Conservation (phyloP, 2,329 filamentous ascomycete genomes). For the Dothistroma pini region DNA sequence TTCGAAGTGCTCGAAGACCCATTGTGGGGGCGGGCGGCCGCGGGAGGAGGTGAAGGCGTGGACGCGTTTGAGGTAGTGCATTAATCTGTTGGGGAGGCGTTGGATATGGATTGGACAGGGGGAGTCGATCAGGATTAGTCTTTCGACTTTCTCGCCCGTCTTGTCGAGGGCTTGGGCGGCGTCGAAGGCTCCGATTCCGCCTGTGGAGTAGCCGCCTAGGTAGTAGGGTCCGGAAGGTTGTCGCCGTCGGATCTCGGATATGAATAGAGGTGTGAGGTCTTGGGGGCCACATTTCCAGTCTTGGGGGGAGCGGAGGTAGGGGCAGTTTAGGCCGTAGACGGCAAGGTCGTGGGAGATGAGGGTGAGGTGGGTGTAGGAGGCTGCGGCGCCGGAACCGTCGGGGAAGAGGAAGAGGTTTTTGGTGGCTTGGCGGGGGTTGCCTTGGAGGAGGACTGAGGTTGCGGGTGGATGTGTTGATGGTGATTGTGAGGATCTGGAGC, state of each 20-base stretch:
- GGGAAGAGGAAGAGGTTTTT: slow-evolving; percentile 38
- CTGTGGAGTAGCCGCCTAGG: slow-evolving; percentile 71
- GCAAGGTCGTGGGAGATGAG: slow-evolving; percentile 36
- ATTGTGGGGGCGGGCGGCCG: slow-evolving; percentile 37
- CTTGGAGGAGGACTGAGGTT: slow-evolving; percentile 14
- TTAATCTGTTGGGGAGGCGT: slow-evolving; percentile 56
- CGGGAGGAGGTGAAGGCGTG: slow-evolving; percentile 25
- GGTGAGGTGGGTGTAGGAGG: slow-evolving; percentile 44
- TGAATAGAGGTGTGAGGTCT: neutral
- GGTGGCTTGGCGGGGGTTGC: slow-evolving; percentile 10
- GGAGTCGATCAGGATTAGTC: slow-evolving; percentile 29
- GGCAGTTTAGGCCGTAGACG: slow-evolving; percentile 6
- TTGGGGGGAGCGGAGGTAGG: neutral
- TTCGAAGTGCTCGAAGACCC: slow-evolving; percentile 49
- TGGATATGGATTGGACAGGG: slow-evolving; percentile 46
- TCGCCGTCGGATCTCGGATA: slow-evolving; percentile 41
- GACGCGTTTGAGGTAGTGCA: slow-evolving; percentile 44
- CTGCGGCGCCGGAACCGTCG: slow-evolving; percentile 46
- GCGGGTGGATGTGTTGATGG: neutral
- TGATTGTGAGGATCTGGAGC: neutral
- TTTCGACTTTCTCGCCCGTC: slow-evolving; percentile 24
- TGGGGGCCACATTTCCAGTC: slow-evolving; percentile 1
- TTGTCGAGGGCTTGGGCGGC: slow-evolving; percentile 23
- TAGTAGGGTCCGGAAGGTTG: slow-evolving; percentile 56
- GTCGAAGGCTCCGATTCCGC: slow-evolving; percentile 62